Conservation (phyloP, 257 asterid genomes). For the Gardenia jasminoides region DNA sequence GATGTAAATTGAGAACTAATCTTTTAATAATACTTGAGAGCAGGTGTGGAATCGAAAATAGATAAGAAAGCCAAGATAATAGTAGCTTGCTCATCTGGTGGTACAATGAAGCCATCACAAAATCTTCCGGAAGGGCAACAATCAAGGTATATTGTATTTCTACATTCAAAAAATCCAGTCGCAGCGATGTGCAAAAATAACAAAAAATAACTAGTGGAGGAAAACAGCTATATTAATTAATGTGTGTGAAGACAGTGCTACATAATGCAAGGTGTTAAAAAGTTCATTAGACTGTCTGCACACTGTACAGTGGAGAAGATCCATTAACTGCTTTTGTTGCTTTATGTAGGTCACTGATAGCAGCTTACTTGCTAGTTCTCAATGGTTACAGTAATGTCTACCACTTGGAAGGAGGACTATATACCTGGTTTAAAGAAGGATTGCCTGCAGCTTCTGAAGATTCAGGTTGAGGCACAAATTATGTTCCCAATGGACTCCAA, state of each 20-base stretch:
- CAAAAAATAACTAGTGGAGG: not conserved
- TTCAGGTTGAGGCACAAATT: slow-evolving; percentile 9
- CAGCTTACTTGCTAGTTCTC: slow-evolving; percentile 89
- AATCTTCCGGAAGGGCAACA: slow-evolving; percentile 92
- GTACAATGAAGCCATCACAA: slow-evolving; percentile 77
- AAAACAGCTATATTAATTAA: not conserved
- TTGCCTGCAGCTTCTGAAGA: slow-evolving; percentile 73
- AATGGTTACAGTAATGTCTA: slow-evolving; percentile 75
- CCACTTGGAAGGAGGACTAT: slow-evolving; percentile 89
- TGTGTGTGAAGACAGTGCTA: not conserved
- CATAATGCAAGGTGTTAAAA: not conserved
- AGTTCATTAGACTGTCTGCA: not conserved
- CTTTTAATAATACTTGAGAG: slow-evolving; percentile 17
- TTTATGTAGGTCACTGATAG: slow-evolving; percentile 84
- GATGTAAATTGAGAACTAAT: slow-evolving; percentile 7
- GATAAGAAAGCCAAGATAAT: slow-evolving; percentile 71
- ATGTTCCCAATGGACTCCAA: not conserved
- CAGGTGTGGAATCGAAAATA: slow-evolving; percentile 84
- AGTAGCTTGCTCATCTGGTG: slow-evolving; percentile 91
- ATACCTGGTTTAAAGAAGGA: slow-evolving; percentile 70
- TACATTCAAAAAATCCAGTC: not conserved
- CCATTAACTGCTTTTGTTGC: slow-evolving; percentile 4
- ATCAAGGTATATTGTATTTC: slow-evolving; percentile 48
- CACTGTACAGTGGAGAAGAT: not conserved
- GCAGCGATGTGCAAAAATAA: not conserved